phyloP scores from a whole-genome alignment of 176 grass and related monocot genomes.

The Aegilops bicornis region DNA sequence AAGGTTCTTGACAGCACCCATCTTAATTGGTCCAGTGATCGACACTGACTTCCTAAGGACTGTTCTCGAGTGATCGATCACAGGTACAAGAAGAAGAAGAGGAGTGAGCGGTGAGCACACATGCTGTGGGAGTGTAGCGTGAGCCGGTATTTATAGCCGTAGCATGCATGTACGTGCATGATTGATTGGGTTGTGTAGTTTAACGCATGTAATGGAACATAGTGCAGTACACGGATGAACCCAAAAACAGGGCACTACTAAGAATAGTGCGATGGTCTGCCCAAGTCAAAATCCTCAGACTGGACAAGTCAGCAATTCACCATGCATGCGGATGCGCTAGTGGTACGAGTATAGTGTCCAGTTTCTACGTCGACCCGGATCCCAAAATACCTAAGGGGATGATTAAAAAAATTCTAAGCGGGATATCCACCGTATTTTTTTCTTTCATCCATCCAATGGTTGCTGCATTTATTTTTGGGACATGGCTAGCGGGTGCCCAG shows the following conservation, averaged over 20 bases:
- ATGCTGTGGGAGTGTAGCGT: not conserved
- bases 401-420: too few relatives aligned
- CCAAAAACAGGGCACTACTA: slow-evolving; percentile 34
- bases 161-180: slow-evolving; percentile 18
- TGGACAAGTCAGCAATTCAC: too few relatives aligned
- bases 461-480: too few relatives aligned
- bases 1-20: slow-evolving; percentile 28
- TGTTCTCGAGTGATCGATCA: not conserved
- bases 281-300: too few relatives aligned
- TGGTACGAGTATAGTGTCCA: too few relatives aligned
- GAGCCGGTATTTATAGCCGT: slow-evolving; percentile 55
- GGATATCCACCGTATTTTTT: too few relatives aligned
- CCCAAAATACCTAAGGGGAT: too few relatives aligned
- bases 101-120: slow-evolving; percentile 15
- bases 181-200: not conserved
- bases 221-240: slow-evolving; percentile 41
- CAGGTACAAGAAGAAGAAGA: not conserved
- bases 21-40: not conserved
- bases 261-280: too few relatives aligned
- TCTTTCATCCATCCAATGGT: too few relatives aligned
- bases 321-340: too few relatives aligned
- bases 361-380: too few relatives aligned
- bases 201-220: slow-evolving; percentile 7
- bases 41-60: not conserved
- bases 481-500: too few relatives aligned